phyloP scores from a whole-genome alignment of 2,329 filamentous ascomycete genomes.

The Ascocoryne sarcoides region DNA sequence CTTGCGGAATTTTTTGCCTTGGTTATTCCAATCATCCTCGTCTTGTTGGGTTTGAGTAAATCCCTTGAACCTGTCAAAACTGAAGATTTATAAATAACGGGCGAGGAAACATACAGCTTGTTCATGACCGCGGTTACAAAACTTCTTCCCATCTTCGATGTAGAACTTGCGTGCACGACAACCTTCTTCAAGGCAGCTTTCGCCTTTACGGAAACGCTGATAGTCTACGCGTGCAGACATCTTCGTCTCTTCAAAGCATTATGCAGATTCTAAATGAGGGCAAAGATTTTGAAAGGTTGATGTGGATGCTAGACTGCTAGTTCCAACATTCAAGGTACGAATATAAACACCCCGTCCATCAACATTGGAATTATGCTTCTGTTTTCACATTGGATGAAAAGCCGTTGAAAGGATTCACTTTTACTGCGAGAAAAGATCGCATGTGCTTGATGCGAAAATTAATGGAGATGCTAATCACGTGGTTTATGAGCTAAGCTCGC shows the following conservation, averaged over 20 bases:
- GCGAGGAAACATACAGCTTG: constrained; percentile 39
- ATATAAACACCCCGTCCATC: too few species aligned
- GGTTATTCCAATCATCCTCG: constrained; percentile 58
- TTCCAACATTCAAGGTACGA: too few species aligned
- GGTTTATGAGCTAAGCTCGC: neutral
- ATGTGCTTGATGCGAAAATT: too few species aligned
- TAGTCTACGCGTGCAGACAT: constrained; percentile 28
- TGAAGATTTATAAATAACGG: constrained; percentile 1
- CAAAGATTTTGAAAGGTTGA: neutral
- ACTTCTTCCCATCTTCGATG: constrained; percentile 54
- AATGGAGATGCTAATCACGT: too few species aligned
- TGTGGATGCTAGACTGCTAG: too few species aligned
- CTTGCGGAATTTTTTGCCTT: constrained; percentile 45
- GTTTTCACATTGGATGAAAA: too few species aligned
- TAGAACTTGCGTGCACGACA: constrained; percentile 52
- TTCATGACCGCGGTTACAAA: constrained; percentile 57
- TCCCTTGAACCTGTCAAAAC: constrained; percentile 18
- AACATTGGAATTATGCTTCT: too few species aligned
- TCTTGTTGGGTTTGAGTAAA: constrained; percentile 44
- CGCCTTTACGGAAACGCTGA: constrained; percentile 33
- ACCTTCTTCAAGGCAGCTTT: constrained; percentile 46
- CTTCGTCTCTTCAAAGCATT: too few species aligned
- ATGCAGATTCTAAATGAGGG: too few species aligned
- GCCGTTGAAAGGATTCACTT: too few species aligned
- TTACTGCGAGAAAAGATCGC: too few species aligned